Conservation (phyloP, 2,329 filamentous ascomycete species). For the Colletotrichum sp. region DNA sequence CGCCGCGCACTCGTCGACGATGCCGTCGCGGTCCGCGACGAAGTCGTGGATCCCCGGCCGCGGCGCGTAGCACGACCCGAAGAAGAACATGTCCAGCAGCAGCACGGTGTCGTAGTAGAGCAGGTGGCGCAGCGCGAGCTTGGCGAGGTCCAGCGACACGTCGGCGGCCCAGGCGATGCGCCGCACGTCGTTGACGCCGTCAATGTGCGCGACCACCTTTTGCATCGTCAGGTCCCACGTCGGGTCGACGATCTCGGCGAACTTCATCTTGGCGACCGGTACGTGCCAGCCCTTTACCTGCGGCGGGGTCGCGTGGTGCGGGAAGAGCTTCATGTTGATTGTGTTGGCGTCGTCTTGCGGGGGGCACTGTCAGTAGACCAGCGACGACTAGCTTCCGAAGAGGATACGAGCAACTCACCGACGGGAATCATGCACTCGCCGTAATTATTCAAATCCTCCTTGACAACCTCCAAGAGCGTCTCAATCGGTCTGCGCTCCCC, state of each 20-base stretch:
- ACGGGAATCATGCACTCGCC: slow-evolving; percentile 99
- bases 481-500: slow-evolving; percentile 70
- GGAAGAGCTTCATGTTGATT: slow-evolving; percentile 95
- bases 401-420: slow-evolving; percentile 56
- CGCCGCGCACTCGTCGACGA: slow-evolving; percentile 86
- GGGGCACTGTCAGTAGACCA: not conserved
- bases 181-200: slow-evolving; percentile 88
- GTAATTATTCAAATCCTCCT: slow-evolving; percentile 93
- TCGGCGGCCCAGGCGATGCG: slow-evolving; percentile 86
- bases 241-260: slow-evolving; percentile 66
- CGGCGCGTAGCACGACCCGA: slow-evolving; percentile 87
- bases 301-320: slow-evolving; percentile 77
- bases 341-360: slow-evolving; percentile 86
- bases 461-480: slow-evolving; percentile 80
- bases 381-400: not conserved
- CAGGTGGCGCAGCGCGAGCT: slow-evolving; percentile 85
- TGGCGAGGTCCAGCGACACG: slow-evolving; percentile 84
- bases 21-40: slow-evolving; percentile 71
- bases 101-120: slow-evolving; percentile 92
- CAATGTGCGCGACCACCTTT: slow-evolving; percentile 83
- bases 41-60: slow-evolving; percentile 81
- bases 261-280: slow-evolving; percentile 75
- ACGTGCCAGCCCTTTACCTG: slow-evolving; percentile 89
- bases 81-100: slow-evolving; percentile 94
- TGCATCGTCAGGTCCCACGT: slow-evolving; percentile 80